Percentiles rank a stretch among this genome's conserved stretches.
phyloP scores from a whole-genome alignment of 208 protist species.

The Leptomonas pyrrhocoris region DNA sequence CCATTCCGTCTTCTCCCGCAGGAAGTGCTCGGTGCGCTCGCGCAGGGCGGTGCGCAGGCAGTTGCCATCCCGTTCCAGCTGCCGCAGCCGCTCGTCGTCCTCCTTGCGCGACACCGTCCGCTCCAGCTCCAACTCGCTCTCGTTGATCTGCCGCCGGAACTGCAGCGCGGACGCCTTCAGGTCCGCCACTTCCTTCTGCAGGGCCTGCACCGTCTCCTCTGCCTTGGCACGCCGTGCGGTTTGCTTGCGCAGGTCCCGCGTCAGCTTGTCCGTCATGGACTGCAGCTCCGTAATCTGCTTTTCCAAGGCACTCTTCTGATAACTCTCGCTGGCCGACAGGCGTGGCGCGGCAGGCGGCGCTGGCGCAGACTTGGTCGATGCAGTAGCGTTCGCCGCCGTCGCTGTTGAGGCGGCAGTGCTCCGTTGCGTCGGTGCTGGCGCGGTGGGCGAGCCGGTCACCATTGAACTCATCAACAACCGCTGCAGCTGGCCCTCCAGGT shows the following conservation, averaged over 20 bases:
- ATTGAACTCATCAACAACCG: conserved; percentile 43
- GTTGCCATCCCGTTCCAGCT: conserved; percentile 52
- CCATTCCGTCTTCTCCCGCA: conserved; percentile 26
- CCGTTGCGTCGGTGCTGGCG: not conserved
- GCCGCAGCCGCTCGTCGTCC: conserved; percentile 42
- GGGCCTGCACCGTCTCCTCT: conserved; percentile 22
- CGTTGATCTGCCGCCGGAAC: conserved; percentile 63
- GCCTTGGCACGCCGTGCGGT: conserved; percentile 21
- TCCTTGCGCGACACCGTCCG: conserved; percentile 32
- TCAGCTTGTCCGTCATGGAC: conserved; percentile 29
- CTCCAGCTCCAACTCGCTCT: conserved; percentile 63
- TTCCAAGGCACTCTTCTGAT: conserved; percentile 43
- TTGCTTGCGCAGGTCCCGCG: conserved; percentile 26
- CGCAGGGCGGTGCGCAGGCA: conserved; percentile 43
- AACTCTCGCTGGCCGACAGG: conserved; percentile 30
- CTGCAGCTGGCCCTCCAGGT: conserved; percentile 78
- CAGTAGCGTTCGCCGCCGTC: not conserved
- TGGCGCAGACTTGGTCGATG: not conserved
- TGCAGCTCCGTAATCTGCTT: conserved; percentile 47
- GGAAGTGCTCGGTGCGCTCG: conserved; percentile 41
- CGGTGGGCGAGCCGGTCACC: conserved; percentile 10
- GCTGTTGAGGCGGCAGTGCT: not conserved
- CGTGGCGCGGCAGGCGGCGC: not conserved
- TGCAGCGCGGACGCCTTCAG: conserved; percentile 47
- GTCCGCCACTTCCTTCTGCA: conserved; percentile 43